Conservation (phyloP, 2,329 filamentous ascomycete species). For the Juglanconis juglandina region DNA sequence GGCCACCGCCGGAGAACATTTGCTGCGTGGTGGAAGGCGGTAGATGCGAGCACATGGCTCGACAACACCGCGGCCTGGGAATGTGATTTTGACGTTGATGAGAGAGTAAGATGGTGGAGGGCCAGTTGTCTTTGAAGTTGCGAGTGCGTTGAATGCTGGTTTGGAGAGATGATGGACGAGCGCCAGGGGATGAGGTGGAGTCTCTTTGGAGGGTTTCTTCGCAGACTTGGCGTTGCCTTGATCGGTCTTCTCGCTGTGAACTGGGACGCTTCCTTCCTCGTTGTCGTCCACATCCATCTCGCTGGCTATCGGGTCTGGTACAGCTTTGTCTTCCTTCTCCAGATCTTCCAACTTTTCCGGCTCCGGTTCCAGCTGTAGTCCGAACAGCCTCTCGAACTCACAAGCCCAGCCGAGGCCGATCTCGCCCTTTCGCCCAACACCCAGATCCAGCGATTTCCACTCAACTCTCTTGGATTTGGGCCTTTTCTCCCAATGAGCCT, state of each 20-base stretch:
- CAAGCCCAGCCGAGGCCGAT: conserved; percentile 78
- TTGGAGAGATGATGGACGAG: conserved; percentile 37
- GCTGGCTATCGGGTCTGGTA: conserved; percentile 8
- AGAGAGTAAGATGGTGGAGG: conserved; percentile 37
- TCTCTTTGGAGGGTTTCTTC: neutral
- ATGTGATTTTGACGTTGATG: conserved; percentile 63
- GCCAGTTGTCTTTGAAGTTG: conserved; percentile 22
- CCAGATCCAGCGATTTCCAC: conserved; percentile 72
- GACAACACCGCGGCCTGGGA: conserved; percentile 69
- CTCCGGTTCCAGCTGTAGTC: conserved; percentile 21
- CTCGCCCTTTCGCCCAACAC: conserved; percentile 73
- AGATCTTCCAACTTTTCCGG: conserved; percentile 17
- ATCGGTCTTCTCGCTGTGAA: conserved; percentile 13
- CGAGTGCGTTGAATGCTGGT: conserved; percentile 29
- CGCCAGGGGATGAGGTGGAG: conserved; percentile 22
- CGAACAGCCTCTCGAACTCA: conserved; percentile 73
- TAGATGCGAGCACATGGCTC: conserved; percentile 77
- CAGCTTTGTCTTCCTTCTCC: neutral
- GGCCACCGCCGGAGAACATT: conserved; percentile 17
- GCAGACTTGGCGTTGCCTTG: neutral
- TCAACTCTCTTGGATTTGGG: conserved; percentile 79
- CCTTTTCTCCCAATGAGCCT: conserved; percentile 67
- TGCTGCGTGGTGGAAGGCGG: conserved; percentile 60
- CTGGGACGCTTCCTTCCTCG: conserved; percentile 17
- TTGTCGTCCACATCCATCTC: conserved; percentile 21